These are phyloP conservation scores for Melastoma malabathricum DNA, from an alignment of 345 rosid species.

Conservation along the genomic window DNA sequence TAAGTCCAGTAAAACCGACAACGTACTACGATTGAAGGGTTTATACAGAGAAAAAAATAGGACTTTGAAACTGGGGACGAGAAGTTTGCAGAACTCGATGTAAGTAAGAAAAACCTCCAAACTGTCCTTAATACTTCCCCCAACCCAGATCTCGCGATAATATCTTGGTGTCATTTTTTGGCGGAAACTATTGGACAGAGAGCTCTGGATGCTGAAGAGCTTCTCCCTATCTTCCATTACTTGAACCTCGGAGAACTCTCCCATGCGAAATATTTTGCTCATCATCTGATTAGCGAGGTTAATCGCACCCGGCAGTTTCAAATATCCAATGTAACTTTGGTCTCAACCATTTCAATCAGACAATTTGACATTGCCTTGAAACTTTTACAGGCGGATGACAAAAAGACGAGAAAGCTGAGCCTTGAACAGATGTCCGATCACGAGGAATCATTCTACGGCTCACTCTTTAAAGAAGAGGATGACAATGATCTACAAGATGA, in stretches of 20 bases:
- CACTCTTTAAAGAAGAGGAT: slow-evolving; percentile 30
- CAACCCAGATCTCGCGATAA: too few species aligned
- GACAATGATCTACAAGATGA: slow-evolving; percentile 36
- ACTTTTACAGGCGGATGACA: slow-evolving; percentile 41
- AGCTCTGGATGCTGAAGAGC: slow-evolving; percentile 29
- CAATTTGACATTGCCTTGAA: background rate
- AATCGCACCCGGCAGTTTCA: background rate
- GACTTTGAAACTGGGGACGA: slow-evolving; percentile 29
- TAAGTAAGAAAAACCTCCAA: slow-evolving; percentile 8
- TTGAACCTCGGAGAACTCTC: slow-evolving; percentile 53
- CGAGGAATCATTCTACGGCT: slow-evolving; percentile 37
- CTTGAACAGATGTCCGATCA: slow-evolving; percentile 52
- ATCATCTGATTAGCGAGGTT: slow-evolving; percentile 41
- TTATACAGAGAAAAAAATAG: slow-evolving; percentile 29
- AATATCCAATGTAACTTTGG: background rate
- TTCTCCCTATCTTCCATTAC: slow-evolving; percentile 43
- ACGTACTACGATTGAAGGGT: too few species aligned
- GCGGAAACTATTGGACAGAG: too few species aligned
- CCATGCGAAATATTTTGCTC: slow-evolving; percentile 39
- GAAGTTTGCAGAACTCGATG: slow-evolving; percentile 42
- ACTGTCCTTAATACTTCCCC: too few species aligned
- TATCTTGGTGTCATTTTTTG: too few species aligned
- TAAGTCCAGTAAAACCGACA: too few species aligned
- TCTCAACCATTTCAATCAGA: background rate
- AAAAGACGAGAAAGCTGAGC: slow-evolving; percentile 39